Percentiles rank a stretch among this genome's conserved stretches.
phyloP scores from a whole-genome alignment of 306 rosid genomes.

The Mimosa bimucronata region DNA sequence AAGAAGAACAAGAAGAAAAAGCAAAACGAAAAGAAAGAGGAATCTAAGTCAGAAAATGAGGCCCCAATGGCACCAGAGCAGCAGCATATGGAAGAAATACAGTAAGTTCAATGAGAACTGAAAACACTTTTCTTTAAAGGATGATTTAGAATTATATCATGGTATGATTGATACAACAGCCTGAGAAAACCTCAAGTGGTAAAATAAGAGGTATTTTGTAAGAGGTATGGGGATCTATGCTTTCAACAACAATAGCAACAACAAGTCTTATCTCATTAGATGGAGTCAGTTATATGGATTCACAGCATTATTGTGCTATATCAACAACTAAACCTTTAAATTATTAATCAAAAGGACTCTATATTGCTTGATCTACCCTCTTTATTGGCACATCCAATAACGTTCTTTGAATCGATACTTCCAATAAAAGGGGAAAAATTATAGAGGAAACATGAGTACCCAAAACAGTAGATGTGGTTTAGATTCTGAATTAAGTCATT shows the following conservation, averaged over 20 bases:
- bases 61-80: slow-evolving; percentile 73
- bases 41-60: slow-evolving; percentile 50
- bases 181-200: background rate
- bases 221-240: background rate
- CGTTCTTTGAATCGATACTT: background rate
- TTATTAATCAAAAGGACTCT: no score
- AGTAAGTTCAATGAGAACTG: slow-evolving; percentile 51
- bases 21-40: slow-evolving; percentile 74
- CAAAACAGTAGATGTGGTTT: background rate
- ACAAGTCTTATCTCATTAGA: no score
- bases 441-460: background rate
- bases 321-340: no score
- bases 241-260: no score
- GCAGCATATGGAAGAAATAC: slow-evolving; percentile 78
- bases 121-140: slow-evolving; percentile 13
- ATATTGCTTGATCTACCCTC: no score
- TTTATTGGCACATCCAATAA: no score
- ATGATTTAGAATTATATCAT: background rate
- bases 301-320: no score
- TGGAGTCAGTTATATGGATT: no score
- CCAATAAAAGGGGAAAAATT: background rate
- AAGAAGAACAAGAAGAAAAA: slow-evolving; percentile 79
- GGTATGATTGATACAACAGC: background rate
- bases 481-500: background rate
- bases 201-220: background rate